These are phyloP conservation scores for Monosporozyma siamensis DNA, from an alignment of 805 yeast species.

Conservation along the genomic window DNA sequence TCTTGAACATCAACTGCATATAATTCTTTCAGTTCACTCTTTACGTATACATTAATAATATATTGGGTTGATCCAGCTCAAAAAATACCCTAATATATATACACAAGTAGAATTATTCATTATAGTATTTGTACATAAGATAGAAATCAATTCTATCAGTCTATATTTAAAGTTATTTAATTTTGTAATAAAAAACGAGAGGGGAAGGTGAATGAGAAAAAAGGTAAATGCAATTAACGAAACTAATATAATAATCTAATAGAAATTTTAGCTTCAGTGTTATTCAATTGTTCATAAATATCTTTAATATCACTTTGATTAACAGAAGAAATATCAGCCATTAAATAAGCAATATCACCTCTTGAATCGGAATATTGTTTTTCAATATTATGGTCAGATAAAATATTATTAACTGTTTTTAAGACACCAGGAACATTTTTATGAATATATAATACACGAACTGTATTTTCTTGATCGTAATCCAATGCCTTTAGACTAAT, in stretches of 20 bases:
- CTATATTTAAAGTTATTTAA: too few relatives aligned
- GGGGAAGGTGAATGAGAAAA: background rate
- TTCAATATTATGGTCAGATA: conserved; percentile 91
- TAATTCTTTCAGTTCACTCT: too few relatives aligned
- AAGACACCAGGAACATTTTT: conserved; percentile 98
- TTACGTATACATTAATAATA: too few relatives aligned
- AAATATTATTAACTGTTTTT: conserved; percentile 91
- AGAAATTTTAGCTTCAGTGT: conserved; percentile 82
- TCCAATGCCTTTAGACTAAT: conserved; percentile 82
- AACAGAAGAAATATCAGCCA: conserved; percentile 94
- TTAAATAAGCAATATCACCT: conserved; percentile 91
- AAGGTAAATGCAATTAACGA: background rate
- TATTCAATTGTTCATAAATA: conserved; percentile 75
- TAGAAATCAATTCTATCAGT: background rate
- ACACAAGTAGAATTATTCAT: too few relatives aligned
- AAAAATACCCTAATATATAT: too few relatives aligned
- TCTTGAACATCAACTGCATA: too few relatives aligned
- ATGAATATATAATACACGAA: conserved; percentile 91
- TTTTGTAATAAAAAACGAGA: too few relatives aligned
- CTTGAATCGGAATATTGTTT: conserved; percentile 96
- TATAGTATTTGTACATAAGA: background rate
- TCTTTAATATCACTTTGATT: conserved; percentile 71
- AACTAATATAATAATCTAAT: conserved; percentile 80
- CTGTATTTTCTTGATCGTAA: conserved; percentile 77
- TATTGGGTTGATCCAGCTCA: too few relatives aligned